Conservation (phyloP, 805 yeast species). For the Monosporozyma aquatica region DNA sequence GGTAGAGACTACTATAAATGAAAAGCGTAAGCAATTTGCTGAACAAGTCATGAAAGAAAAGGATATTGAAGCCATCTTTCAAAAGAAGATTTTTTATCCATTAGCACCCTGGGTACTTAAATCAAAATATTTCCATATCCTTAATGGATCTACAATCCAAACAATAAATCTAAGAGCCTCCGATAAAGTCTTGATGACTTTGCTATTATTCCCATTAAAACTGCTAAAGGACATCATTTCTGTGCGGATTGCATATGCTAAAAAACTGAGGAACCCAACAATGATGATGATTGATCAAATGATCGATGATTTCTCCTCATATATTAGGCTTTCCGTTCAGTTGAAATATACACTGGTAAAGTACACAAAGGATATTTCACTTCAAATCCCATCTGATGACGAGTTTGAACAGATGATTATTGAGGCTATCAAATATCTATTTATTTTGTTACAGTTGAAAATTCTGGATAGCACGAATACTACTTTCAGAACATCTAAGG, state of each 20-base stretch:
- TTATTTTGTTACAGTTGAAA: conserved; percentile 68
- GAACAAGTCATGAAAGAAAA: conserved; percentile 77
- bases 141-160: conserved; percentile 51
- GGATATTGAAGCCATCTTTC: conserved; percentile 63
- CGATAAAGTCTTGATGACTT: conserved; percentile 50
- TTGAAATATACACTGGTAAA: conserved; percentile 59
- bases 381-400: conserved; percentile 53
- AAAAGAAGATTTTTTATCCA: conserved; percentile 55
- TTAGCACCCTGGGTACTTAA: conserved; percentile 77
- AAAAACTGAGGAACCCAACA: conserved; percentile 73
- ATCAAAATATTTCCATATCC: conserved; percentile 62
- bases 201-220: conserved; percentile 70
- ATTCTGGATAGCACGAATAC: conserved; percentile 66
- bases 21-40: conserved; percentile 65
- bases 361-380: conserved; percentile 59
- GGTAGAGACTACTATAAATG: conserved; percentile 32
- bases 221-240: conserved; percentile 71
- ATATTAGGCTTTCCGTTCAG: conserved; percentile 65
- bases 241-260: conserved; percentile 68
- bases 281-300: conserved; percentile 95
- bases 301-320: conserved; percentile 73
- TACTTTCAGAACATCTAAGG: conserved; percentile 77
- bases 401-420: conserved; percentile 59
- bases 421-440: conserved; percentile 63
- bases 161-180: conserved; percentile 68